phyloP scores from a whole-genome alignment of 2,329 filamentous ascomycete species.

The Calonectria fujianensis region DNA sequence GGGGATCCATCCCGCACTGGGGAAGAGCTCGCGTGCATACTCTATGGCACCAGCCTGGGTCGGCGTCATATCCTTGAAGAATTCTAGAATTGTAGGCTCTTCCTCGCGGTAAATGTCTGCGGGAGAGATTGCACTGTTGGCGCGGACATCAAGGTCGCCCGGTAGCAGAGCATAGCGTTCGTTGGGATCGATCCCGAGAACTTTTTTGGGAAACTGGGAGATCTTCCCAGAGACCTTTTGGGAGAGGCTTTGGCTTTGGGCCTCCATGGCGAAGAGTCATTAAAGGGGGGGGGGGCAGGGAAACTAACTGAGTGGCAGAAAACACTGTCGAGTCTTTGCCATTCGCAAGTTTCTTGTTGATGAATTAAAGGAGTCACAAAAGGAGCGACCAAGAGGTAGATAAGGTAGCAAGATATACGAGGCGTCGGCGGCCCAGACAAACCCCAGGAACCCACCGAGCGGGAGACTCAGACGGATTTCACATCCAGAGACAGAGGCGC shows the following conservation, averaged over 20 bases:
- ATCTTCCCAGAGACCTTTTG: constrained; percentile 42
- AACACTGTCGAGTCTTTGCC: background rate
- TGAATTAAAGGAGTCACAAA: background rate
- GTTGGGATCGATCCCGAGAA: constrained; percentile 58
- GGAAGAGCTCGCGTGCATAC: constrained; percentile 76
- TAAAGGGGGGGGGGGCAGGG: background rate
- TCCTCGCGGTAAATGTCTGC: constrained; percentile 72
- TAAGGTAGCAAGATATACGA: constrained; percentile 42
- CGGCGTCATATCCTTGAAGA: constrained; percentile 74
- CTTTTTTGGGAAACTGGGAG: constrained; percentile 51
- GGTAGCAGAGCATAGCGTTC: constrained; percentile 55
- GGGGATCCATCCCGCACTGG: constrained; percentile 80
- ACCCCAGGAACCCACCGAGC: constrained; percentile 33
- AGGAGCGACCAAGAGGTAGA: background rate
- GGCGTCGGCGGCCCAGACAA: constrained; percentile 37
- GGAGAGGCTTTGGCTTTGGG: background rate
- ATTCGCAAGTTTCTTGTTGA: background rate
- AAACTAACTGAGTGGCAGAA: background rate
- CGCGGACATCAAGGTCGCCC: constrained; percentile 51
- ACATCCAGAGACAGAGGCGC: constrained; percentile 27
- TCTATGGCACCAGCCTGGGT: constrained; percentile 63
- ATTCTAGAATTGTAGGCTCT: constrained; percentile 80
- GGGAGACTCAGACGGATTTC: constrained; percentile 32
- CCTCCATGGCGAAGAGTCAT: background rate
- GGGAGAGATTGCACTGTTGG: constrained; percentile 51